A percentile compares a stretch with the other conserved stretches of the same genome.
phyloP scores from a whole-genome alignment of 164 flowering plant genomes.

The Stephania yunnanensis region DNA sequence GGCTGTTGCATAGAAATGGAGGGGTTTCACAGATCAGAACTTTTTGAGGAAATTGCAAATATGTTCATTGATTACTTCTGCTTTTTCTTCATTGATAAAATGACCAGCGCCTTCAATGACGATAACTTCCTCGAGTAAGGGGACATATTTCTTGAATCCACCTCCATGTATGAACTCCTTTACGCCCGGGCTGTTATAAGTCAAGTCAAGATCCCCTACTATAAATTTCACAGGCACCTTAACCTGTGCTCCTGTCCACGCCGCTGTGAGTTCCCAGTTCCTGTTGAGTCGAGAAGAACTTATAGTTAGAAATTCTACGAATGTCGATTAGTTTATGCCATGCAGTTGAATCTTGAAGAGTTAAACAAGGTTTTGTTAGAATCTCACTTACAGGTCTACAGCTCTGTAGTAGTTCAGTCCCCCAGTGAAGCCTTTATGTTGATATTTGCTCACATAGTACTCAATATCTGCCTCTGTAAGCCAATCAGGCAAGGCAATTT shows the following conservation, averaged over 20 bases:
- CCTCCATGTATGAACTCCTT: constrained; percentile 48
- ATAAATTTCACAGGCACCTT: constrained; percentile 60
- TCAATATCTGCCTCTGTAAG: constrained; percentile 50
- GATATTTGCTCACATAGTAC: constrained; percentile 46
- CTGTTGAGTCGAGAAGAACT: constrained; percentile 25
- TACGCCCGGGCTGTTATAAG: constrained; percentile 20
- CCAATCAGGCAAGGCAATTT: constrained; percentile 48
- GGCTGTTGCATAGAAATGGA: not conserved
- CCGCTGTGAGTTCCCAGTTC: constrained; percentile 55
- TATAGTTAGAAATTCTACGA: not conserved
- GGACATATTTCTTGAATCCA: constrained; percentile 33
- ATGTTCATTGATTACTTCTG: constrained; percentile 31
- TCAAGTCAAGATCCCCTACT: constrained; percentile 38
- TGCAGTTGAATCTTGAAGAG: not conserved
- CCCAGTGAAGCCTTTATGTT: constrained; percentile 58
- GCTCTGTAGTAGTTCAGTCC: constrained; percentile 69
- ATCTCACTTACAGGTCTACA: constrained; percentile 40
- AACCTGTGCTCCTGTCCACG: constrained; percentile 50
- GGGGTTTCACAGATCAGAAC: constrained; percentile 14
- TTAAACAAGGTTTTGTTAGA: not conserved
- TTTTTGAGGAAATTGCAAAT: constrained; percentile 32
- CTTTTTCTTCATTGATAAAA: constrained; percentile 34
- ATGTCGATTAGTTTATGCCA: not conserved
- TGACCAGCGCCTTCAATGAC: constrained; percentile 38
- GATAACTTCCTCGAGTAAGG: constrained; percentile 25